A percentile compares a stretch with the other conserved stretches of the same genome.
Conservation (phyloP, 1,284 basidiomycete genomes). For the Pisolithus thermaeus region DNA sequence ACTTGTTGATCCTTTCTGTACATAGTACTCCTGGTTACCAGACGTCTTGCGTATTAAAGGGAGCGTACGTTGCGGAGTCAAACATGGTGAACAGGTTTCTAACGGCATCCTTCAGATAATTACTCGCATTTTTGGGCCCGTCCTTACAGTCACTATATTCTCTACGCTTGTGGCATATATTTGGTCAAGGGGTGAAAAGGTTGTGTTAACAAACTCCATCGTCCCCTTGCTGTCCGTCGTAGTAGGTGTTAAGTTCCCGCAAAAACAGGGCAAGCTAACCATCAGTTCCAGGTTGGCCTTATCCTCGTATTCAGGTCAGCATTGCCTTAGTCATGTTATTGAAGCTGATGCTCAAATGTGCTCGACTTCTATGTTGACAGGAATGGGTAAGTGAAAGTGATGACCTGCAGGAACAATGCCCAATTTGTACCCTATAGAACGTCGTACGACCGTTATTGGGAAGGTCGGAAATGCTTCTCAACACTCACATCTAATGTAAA, state of each 20-base stretch:
- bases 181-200: conserved; percentile 44
- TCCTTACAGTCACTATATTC: conserved; percentile 77
- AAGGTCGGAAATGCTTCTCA: conserved; percentile 82
- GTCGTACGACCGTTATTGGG: conserved; percentile 77
- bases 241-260: conserved; percentile 43
- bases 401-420: background rate
- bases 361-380: conserved; percentile 6
- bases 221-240: conserved; percentile 86
- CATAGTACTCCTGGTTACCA: conserved; percentile 82
- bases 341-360: background rate
- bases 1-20: conserved; percentile 8
- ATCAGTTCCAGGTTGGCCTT: conserved; percentile 52
- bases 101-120: conserved; percentile 46
- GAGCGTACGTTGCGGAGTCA: conserved; percentile 41
- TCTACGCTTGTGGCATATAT: conserved; percentile 58
- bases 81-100: conserved; percentile 1
- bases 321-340: background rate
- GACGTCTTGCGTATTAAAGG: conserved; percentile 80
- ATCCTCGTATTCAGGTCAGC: conserved; percentile 71
- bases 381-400: conserved; percentile 22
- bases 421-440: conserved; percentile 39
- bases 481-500: conserved; percentile 54
- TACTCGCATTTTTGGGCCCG: conserved; percentile 66
- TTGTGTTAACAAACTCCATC: conserved; percentile 66
- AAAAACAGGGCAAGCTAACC: conserved; percentile 2